Percentiles rank a stretch among this genome's conserved stretches.
Evolutionary conservation across 768 basidiomycete species (phyloP).

Genomic region (Boletellus ananiceps): DNA sequence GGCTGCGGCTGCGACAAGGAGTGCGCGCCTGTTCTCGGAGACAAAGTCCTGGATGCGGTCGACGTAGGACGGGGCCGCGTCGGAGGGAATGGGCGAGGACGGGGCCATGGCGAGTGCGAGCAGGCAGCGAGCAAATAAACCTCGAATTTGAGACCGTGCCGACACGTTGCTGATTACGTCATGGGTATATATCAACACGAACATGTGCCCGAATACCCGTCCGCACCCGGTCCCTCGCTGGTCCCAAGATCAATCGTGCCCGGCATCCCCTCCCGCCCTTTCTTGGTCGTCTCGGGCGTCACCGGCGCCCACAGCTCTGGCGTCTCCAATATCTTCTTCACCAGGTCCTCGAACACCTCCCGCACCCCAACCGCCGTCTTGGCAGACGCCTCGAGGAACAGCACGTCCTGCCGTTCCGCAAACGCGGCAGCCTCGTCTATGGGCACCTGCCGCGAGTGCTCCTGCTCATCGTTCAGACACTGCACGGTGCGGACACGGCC

Average conservation of each 20-base stretch:
- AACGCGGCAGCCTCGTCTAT: conserved; percentile 75
- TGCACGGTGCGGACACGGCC: too few species aligned
- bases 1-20: conserved; percentile 68
- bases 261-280: conserved; percentile 33
- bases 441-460: conserved; percentile 85
- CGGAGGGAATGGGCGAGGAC: conserved; percentile 1
- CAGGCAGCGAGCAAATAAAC: not conserved
- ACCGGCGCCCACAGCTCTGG: conserved; percentile 70
- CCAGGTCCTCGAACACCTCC: conserved; percentile 73
- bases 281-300: conserved; percentile 15
- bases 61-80: conserved; percentile 33
- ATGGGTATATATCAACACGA: conserved; percentile 28
- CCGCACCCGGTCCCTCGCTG: conserved; percentile 10
- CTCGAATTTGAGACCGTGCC: not conserved
- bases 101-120: conserved; percentile 19
- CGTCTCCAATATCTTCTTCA: conserved; percentile 77
- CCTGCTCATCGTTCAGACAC: conserved; percentile 40
- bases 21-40: conserved; percentile 72
- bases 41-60: conserved; percentile 68
- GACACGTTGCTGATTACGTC: conserved; percentile 24
- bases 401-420: conserved; percentile 72
- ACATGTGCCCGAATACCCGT: conserved; percentile 18
- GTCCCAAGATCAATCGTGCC: conserved; percentile 37
- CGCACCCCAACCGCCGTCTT: conserved; percentile 85
- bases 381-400: conserved; percentile 91